Conservation (phyloP, 2,329 filamentous ascomycete species). For the Talaromyces sp. region DNA sequence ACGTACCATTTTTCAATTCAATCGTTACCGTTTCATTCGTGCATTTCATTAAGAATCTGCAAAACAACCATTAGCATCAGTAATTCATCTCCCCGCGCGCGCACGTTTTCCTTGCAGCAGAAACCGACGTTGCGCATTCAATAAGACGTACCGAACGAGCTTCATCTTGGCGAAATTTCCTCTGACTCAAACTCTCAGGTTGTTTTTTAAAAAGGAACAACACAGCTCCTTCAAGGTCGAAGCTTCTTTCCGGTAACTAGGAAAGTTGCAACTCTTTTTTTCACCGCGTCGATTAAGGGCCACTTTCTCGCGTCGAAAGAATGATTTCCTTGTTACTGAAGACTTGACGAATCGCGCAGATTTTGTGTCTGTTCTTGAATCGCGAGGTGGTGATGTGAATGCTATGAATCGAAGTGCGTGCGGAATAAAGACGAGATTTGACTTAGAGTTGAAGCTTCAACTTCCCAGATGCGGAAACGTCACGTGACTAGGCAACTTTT, state of each 20-base stretch:
- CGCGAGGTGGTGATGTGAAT: neutral
- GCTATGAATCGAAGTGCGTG: neutral
- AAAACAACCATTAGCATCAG: slow-evolving; percentile 15
- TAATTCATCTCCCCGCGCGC: neutral
- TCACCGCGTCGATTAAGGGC: neutral
- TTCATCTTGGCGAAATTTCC: slow-evolving; percentile 53
- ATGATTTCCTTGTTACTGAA: neutral
- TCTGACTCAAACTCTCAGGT: neutral
- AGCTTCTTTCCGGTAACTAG: neutral
- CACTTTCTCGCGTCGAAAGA: neutral
- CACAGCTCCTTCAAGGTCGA: slow-evolving; percentile 7
- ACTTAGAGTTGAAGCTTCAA: neutral
- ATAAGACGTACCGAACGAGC: slow-evolving; percentile 78
- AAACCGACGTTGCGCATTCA: neutral
- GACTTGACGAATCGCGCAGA: neutral
- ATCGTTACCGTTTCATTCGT: slow-evolving; percentile 98
- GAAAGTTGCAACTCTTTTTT: neutral
- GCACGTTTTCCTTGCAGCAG: no score
- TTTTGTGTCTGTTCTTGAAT: neutral
- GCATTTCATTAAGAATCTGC: slow-evolving; percentile 98
- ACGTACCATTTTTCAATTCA: slow-evolving; percentile 92
- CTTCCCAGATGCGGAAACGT: neutral
- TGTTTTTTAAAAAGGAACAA: no score
- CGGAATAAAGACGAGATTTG: neutral
- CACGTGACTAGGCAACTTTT: neutral